These are phyloP conservation scores for Pleurotus citrinopileatus DNA, from an alignment of 768 basidiomycete genomes.

Conservation along the genomic window DNA sequence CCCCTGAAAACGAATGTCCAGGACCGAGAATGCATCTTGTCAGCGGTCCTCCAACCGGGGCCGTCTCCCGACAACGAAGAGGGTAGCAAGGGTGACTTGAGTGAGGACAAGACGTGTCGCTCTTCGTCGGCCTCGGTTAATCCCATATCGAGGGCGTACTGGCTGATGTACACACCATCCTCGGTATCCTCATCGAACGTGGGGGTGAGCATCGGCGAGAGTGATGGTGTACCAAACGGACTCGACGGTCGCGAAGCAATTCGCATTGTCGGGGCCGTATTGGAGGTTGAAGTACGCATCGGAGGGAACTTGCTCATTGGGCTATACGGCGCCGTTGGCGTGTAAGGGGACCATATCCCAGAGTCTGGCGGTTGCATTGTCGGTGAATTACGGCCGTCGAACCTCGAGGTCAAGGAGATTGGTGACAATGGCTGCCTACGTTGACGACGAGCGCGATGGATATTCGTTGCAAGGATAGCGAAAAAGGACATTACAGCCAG, in stretches of 20 bases:
- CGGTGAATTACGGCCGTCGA: conserved; percentile 2
- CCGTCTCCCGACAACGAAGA: conserved; percentile 7
- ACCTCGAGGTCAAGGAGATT: conserved; percentile 23
- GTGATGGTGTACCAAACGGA: conserved; percentile 36
- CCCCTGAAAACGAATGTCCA: conserved; percentile 57
- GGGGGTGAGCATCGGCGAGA: conserved; percentile 28
- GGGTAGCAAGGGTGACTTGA: conserved; percentile 14
- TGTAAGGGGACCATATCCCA: conserved; percentile 42
- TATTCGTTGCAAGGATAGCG: conserved; percentile 43
- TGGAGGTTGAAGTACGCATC: conserved; percentile 37
- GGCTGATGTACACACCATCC: conserved; percentile 49
- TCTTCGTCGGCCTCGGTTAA: conserved; percentile 28
- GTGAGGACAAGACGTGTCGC: conserved; percentile 30
- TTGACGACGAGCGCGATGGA: conserved; percentile 23
- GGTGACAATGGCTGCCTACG: conserved; percentile 23
- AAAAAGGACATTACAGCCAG: conserved; percentile 53
- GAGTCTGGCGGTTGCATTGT: conserved; percentile 29
- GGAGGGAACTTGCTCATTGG: conserved; percentile 36
- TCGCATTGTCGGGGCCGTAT: conserved; percentile 34
- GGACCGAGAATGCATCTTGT: conserved; percentile 33
- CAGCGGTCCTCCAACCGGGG: conserved; percentile 7
- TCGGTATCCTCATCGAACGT: conserved; percentile 40
- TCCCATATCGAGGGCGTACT: conserved; percentile 31
- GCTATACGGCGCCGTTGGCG: conserved; percentile 31
- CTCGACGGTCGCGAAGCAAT: conserved; percentile 40